Percentiles rank a stretch among this genome's conserved stretches.
These are phyloP conservation scores for Yamadazyma jaroonii DNA, from an alignment of 1,139 yeast genomes.

Conservation along the genomic window DNA sequence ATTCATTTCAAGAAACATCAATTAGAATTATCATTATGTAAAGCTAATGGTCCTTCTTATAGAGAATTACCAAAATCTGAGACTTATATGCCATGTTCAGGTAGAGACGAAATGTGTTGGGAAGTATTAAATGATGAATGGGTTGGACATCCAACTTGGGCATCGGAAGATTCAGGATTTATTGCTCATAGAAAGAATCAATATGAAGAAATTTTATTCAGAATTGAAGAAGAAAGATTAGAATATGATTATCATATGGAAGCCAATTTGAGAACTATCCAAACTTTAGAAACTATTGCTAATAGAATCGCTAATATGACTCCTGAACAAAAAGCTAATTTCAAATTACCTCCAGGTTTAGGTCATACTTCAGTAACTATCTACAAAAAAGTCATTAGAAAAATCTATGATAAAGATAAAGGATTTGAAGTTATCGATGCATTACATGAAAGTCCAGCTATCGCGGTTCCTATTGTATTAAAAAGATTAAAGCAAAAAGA, in stretches of 20 bases:
- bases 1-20: constrained; percentile 87
- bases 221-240: constrained; percentile 96
- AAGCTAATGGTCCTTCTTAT: constrained; percentile 90
- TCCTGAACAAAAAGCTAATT: constrained; percentile 78
- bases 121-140: constrained; percentile 97
- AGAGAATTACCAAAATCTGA: constrained; percentile 91
- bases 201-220: constrained; percentile 91
- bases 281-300: constrained; percentile 92
- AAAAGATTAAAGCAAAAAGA: constrained; percentile 94
- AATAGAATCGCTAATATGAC: constrained; percentile 93
- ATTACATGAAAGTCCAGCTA: constrained; percentile 88
- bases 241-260: constrained; percentile 96
- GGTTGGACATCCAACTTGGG: constrained; percentile 99
- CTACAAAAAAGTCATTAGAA: constrained; percentile 88
- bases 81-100: constrained; percentile 96
- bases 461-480: constrained; percentile 91
- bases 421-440: constrained; percentile 97
- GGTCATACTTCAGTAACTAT: constrained; percentile 91
- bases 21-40: constrained; percentile 81
- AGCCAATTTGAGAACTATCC: constrained; percentile 90
- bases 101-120: constrained; percentile 99
- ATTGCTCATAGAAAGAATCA: constrained; percentile 97
- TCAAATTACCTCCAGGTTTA: constrained; percentile 87
- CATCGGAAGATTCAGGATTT: constrained; percentile 97
- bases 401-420: constrained; percentile 89